phyloP scores from a whole-genome alignment of 805 yeast genomes.

The Candida bentonensis region DNA sequence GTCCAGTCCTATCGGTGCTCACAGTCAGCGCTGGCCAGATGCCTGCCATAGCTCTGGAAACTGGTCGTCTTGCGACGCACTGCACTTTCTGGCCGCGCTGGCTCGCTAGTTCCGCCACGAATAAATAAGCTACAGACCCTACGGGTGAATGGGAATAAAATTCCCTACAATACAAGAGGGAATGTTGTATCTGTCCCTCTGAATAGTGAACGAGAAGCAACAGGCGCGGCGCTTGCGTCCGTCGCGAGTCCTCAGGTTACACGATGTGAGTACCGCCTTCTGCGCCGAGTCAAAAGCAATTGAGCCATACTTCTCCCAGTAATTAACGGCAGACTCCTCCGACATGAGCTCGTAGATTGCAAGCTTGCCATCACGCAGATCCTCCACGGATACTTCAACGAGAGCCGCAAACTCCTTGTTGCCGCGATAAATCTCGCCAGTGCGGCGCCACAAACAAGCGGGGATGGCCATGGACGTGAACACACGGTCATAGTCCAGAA shows the following conservation, averaged over 20 bases:
- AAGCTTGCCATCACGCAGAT: constrained; percentile 77
- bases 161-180: constrained; percentile 95
- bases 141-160: constrained; percentile 60
- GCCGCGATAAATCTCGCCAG: constrained; percentile 91
- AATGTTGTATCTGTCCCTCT: constrained; percentile 85
- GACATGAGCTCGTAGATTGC: constrained; percentile 91
- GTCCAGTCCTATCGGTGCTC: too few relatives aligned
- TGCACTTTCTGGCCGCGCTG: too few relatives aligned
- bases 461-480: constrained; percentile 97
- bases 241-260: constrained; percentile 71
- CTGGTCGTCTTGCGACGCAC: too few relatives aligned
- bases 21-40: too few relatives aligned
- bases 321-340: constrained; percentile 90
- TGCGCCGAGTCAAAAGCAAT: constrained; percentile 93
- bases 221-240: constrained; percentile 72
- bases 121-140: too few relatives aligned
- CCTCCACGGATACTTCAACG: constrained; percentile 82
- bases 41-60: too few relatives aligned
- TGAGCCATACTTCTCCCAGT: constrained; percentile 95
- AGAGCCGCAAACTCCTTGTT: constrained; percentile 91
- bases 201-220: constrained; percentile 85
- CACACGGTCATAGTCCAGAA: constrained; percentile 84
- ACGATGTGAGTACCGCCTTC: constrained; percentile 86
- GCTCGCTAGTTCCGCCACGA: too few relatives aligned
- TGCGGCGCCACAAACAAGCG: constrained; percentile 92